A percentile compares a stretch with the other conserved stretches of the same genome.
Evolutionary conservation across 192 early-diverging fungal genomes (phyloP).

Genomic region (Gigaspora rosea): DNA sequence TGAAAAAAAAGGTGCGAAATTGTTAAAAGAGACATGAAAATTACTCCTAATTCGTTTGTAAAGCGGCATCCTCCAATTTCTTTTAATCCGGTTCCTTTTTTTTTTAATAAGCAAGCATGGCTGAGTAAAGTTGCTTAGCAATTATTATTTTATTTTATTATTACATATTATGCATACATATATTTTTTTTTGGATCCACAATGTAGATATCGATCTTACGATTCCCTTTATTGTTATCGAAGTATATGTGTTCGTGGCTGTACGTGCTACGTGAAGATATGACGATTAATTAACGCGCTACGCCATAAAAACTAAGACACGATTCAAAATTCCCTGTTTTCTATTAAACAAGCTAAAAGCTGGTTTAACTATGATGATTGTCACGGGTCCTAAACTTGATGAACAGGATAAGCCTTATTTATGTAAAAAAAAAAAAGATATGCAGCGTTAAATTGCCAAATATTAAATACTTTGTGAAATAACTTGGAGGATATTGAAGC

Average conservation of each 20-base stretch:
- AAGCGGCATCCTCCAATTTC: neutral
- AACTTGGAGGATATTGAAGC: neutral
- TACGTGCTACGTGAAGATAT: too few species aligned
- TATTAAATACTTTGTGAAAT: neutral
- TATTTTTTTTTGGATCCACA: neutral
- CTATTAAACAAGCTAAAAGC: too few species aligned
- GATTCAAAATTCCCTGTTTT: too few species aligned
- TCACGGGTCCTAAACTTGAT: too few species aligned
- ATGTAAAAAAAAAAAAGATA: too few species aligned
- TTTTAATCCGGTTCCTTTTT: neutral
- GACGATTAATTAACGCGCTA: too few species aligned
- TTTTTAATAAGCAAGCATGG: neutral
- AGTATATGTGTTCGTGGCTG: neutral
- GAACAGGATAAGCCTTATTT: too few species aligned
- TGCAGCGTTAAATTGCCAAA: too few species aligned
- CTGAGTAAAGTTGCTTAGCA: slow-evolving; percentile 12
- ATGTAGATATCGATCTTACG: neutral
- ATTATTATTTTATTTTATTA: neutral
- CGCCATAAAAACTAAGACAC: too few species aligned
- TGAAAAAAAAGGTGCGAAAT: neutral
- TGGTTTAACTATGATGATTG: too few species aligned
- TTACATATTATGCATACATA: neutral
- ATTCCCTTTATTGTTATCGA: neutral
- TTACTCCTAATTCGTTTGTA: neutral
- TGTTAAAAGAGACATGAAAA: neutral